Percentiles rank a stretch among this genome's conserved stretches.
Conservation (phyloP, 2,329 filamentous ascomycete genomes). For the Cordyceps cicadae region DNA sequence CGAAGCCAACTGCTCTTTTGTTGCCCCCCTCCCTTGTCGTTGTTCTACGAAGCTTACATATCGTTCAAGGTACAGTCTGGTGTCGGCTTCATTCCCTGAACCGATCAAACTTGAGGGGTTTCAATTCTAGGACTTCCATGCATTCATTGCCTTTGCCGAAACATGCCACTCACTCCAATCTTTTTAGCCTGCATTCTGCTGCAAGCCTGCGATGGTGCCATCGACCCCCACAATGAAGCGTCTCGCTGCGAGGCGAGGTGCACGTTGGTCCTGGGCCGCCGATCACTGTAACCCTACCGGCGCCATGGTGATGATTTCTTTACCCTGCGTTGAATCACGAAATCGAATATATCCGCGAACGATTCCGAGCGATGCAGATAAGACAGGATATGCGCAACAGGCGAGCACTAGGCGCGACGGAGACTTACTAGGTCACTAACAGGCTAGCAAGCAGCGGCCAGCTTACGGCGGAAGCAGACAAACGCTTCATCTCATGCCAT, state of each 20-base stretch:
- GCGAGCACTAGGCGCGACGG: background rate
- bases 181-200: background rate
- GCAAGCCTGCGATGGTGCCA: constrained; percentile 10
- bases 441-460: no score
- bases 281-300: background rate
- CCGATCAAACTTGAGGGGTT: no score
- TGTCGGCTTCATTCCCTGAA: no score
- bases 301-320: background rate
- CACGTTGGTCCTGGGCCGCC: background rate
- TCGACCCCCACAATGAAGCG: constrained; percentile 1
- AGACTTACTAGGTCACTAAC: no score
- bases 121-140: background rate
- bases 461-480: background rate
- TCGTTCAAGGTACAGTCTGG: no score
- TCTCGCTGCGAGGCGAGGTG: background rate
- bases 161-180: background rate
- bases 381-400: background rate
- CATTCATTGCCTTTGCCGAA: background rate
- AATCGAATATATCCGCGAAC: background rate
- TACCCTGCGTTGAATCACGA: background rate
- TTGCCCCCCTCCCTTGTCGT: no score
- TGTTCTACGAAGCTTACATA: no score
- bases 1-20: no score
- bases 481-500: background rate
- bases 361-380: background rate